phyloP scores from a whole-genome alignment of 176 grass and related monocot species.

The Hordeum marinum region DNA sequence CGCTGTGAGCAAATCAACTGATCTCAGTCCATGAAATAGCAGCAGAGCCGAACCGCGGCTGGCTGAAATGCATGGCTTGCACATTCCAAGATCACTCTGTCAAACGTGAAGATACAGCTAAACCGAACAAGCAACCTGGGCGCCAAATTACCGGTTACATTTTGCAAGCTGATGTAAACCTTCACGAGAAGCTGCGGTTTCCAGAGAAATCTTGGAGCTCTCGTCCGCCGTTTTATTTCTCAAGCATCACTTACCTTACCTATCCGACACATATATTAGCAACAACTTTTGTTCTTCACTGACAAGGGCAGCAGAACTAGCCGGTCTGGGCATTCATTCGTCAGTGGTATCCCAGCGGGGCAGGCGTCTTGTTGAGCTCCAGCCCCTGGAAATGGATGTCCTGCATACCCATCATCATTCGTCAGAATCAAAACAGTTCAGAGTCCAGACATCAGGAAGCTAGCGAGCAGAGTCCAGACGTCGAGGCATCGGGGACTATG shows the following conservation, averaged over 20 bases:
- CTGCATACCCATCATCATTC: conserved; percentile 30
- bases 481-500: too few species aligned
- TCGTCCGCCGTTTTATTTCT: conserved; percentile 12
- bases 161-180: too few species aligned
- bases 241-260: background rate
- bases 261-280: background rate
- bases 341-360: conserved; percentile 72
- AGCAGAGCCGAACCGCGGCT: background rate
- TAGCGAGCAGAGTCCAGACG: background rate
- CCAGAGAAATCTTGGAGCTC: background rate
- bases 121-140: too few species aligned
- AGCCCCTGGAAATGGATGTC: conserved; percentile 68
- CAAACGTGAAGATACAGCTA: background rate
- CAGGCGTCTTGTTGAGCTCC: conserved; percentile 61
- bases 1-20: too few species aligned
- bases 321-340: background rate
- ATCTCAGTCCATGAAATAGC: too few species aligned
- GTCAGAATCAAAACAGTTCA: conserved; percentile 8
- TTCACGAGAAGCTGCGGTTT: background rate
- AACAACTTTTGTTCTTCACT: background rate
- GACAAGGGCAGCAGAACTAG: background rate
- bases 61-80: background rate
- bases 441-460: background rate
- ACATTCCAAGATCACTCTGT: background rate
- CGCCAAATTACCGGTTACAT: too few species aligned